Evolutionary conservation across 2,329 filamentous ascomycete species (phyloP).

Genomic region (Daldinia sp.): DNA sequence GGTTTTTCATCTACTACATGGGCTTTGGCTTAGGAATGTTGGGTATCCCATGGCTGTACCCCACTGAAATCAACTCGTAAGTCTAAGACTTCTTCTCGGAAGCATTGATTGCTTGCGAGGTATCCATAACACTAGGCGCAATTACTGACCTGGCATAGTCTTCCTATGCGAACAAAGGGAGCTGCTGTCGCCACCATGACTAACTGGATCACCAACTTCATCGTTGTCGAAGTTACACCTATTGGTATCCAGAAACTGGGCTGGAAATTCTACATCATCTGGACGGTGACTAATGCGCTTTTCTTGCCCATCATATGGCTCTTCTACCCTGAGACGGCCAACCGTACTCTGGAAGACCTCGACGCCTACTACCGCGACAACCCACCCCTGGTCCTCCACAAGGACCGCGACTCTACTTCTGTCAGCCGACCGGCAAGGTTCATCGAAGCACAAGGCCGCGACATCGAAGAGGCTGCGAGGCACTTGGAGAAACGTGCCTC

Average conservation of each 20-base stretch:
- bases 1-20: conserved; percentile 52
- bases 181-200: conserved; percentile 54
- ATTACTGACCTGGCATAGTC: conserved; percentile 28
- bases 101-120: neutral
- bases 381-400: conserved; percentile 44
- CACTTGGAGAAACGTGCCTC: conserved; percentile 36
- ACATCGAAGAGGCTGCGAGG: conserved; percentile 42
- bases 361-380: conserved; percentile 48
- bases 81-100: conserved; percentile 13
- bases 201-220: conserved; percentile 54
- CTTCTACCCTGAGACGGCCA: conserved; percentile 59
- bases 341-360: conserved; percentile 45
- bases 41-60: conserved; percentile 58
- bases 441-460: conserved; percentile 35
- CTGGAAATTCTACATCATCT: conserved; percentile 65
- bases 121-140: neutral
- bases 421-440: conserved; percentile 42
- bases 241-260: conserved; percentile 56
- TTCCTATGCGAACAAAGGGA: conserved; percentile 56
- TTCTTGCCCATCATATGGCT: conserved; percentile 59
- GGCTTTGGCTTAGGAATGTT: conserved; percentile 52
- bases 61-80: conserved; percentile 56
- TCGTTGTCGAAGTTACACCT: conserved; percentile 51
- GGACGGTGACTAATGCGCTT: conserved; percentile 58
- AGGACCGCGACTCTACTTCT: conserved; percentile 44